A percentile compares a stretch with the other conserved stretches of the same genome.
Evolutionary conservation across 345 rosid species (phyloP).

Genomic region (Euclidium syriacum): DNA sequence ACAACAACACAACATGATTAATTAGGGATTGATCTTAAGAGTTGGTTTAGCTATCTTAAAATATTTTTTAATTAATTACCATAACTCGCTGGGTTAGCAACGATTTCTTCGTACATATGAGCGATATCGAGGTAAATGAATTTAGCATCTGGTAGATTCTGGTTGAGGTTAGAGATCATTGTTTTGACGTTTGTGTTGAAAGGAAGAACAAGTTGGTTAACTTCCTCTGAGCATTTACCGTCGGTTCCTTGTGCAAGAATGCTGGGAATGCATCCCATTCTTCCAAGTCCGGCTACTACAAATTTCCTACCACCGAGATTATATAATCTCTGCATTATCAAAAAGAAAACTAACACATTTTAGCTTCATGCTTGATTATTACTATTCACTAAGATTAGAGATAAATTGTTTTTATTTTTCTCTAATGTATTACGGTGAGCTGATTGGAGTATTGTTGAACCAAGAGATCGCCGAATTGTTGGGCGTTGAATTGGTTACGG

Average conservation of each 20-base stretch:
- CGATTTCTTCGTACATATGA: constrained; percentile 55
- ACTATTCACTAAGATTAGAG: background rate
- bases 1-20: background rate
- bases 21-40: background rate
- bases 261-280: constrained; percentile 98
- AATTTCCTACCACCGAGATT: constrained; percentile 86
- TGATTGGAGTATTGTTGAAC: constrained; percentile 63
- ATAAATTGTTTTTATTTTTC: background rate
- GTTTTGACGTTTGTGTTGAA: constrained; percentile 76
- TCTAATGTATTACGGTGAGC: constrained; percentile 51
- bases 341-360: background rate
- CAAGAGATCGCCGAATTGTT: constrained; percentile 68
- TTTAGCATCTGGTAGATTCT: constrained; percentile 56
- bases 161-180: constrained; percentile 60
- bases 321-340: constrained; percentile 45
- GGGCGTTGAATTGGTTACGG: constrained; percentile 55
- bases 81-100: constrained; percentile 41
- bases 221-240: constrained; percentile 75
- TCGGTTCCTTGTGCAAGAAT: constrained; percentile 66
- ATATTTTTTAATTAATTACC: constrained; percentile 52
- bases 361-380: background rate
- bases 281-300: constrained; percentile 70
- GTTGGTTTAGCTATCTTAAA: background rate
- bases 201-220: constrained; percentile 66
- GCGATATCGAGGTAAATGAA: constrained; percentile 59